Evolutionary conservation across 139 green algal genomes (phyloP), one percentile per base, ranked within the genome.

Genomic region (Pedinophyceae sp.): DNA sequence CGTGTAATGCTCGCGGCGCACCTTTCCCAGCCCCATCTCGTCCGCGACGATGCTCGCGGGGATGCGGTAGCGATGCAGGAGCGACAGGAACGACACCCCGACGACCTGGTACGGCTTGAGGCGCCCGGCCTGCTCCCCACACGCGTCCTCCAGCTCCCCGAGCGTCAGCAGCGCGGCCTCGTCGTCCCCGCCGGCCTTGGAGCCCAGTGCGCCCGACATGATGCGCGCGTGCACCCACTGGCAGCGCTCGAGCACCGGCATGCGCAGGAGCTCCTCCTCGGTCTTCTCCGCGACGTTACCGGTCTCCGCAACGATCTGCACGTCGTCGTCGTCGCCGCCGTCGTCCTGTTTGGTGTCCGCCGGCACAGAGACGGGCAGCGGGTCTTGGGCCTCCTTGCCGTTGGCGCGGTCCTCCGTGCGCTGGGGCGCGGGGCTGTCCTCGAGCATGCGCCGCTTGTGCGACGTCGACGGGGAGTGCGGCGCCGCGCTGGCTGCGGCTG

Each of bases 21-120:
- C 28, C 63, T 96, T 96, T 51, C 88, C 86, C 18, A 93, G 80
- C 0, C 81, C 79, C 72, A 89, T 91, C 60, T 93, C 83, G 54
- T 95, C 85, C 15, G 82, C 85, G 50, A 94, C 61, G 50, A 95
- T 95, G 50, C 73, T 73, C n/a, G 71, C 77, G 2, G 50, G 48
- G 25, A 53, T 53, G 10, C 30, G 5, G n/a, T 23, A 7, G 5
- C 20, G 45, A 10, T 72, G 64, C 25, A 95, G 76, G 53, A 93
- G 70, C 68, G 88, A 63, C 50, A 95, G 70, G 68, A 92, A 96
- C 67, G 94, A 95, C 49, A 96, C 77, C 40, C 87, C 86, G 2
- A 95, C 78, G 25, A 94, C 52, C 75, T 94, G 84, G 73, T 95
- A 95, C 6, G 74, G 73, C 60, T 95, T 95, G 19, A 95, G 65